These are phyloP conservation scores for Vigna angularis DNA, from an alignment of 306 rosid species.

Conservation along the genomic window DNA sequence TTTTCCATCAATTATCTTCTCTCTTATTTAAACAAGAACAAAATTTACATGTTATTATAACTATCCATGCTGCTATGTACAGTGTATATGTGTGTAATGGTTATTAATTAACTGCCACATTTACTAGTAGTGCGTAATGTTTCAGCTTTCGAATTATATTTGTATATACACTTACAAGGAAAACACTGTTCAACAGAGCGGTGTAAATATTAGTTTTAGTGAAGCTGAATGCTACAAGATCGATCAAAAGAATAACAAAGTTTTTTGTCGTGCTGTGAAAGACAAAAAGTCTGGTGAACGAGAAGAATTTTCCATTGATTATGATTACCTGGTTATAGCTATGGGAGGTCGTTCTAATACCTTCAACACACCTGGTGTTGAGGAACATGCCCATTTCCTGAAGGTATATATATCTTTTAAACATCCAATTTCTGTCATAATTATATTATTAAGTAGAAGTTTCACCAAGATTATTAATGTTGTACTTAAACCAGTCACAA, in stretches of 20 bases:
- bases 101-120: too few species aligned
- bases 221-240: constrained; percentile 93
- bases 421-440: not conserved
- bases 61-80: too few species aligned
- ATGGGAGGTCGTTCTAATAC: constrained; percentile 93
- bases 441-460: not conserved
- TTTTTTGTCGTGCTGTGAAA: constrained; percentile 65
- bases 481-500: not conserved
- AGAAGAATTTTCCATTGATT: constrained; percentile 80
- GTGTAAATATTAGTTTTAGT: constrained; percentile 58
- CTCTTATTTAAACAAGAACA: not conserved
- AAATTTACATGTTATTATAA: not conserved
- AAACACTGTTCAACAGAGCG: constrained; percentile 57
- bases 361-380: constrained; percentile 94
- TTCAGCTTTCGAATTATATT: not conserved
- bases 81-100: too few species aligned
- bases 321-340: constrained; percentile 80
- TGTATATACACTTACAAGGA: not conserved
- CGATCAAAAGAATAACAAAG: constrained; percentile 74
- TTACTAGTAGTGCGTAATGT: not conserved
- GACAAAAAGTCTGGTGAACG: constrained; percentile 53
- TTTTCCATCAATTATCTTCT: not conserved
- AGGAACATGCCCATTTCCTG: constrained; percentile 82
- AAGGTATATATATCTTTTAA: constrained; percentile 59
- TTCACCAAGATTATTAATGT: not conserved